Evolutionary conservation across 441 rosid genomes (phyloP).

Genomic region (Melastoma candidum): DNA sequence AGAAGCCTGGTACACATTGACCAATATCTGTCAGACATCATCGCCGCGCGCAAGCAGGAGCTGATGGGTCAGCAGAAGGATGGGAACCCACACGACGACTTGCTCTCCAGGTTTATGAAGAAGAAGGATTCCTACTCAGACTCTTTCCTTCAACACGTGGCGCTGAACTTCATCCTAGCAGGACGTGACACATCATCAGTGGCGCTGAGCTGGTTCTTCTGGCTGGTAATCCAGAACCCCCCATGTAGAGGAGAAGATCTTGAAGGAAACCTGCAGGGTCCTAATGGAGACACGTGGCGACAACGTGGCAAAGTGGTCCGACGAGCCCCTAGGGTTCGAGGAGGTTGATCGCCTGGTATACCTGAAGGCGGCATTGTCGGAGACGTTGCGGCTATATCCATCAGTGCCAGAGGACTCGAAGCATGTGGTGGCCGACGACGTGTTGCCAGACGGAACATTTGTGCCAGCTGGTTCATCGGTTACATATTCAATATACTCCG

Average conservation of each 20-base stretch:
- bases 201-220: constrained; percentile 90
- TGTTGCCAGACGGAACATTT: constrained; percentile 79
- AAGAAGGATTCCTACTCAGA: constrained; percentile 79
- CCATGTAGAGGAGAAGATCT: constrained; percentile 56
- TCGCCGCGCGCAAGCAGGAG: constrained; percentile 59
- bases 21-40: constrained; percentile 54
- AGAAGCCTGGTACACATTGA: constrained; percentile 67
- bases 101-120: constrained; percentile 80
- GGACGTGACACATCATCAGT: constrained; percentile 99
- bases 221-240: constrained; percentile 51
- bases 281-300: constrained; percentile 60
- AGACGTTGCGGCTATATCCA: constrained; percentile 79
- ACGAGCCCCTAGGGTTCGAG: constrained; percentile 63
- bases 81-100: constrained; percentile 58
- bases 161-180: constrained; percentile 89
- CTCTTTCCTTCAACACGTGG: constrained; percentile 73
- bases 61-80: constrained; percentile 34
- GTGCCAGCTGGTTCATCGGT: constrained; percentile 94
- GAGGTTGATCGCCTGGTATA: constrained; percentile 64
- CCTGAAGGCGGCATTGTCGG: constrained; percentile 81
- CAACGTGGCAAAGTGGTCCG: constrained; percentile 47
- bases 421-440: constrained; percentile 68
- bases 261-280: constrained; percentile 47
- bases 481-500: constrained; percentile 82
- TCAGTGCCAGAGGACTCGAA: constrained; percentile 95